Evolutionary conservation across 2,329 filamentous ascomycete species (phyloP).

Genomic region (Verticillium albo-atrum): DNA sequence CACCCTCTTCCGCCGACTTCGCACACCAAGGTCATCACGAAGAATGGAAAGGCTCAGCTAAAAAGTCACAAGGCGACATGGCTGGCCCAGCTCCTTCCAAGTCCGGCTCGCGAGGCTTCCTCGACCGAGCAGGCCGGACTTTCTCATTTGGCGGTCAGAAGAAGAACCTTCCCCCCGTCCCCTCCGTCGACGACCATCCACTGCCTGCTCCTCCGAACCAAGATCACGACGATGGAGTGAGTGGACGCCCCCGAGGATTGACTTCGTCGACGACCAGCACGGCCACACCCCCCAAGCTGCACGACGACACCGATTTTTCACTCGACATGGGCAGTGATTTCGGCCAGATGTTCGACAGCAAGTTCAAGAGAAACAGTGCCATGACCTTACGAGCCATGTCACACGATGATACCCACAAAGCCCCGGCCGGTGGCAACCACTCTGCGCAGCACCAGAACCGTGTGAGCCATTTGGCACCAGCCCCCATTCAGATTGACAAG

Average conservation of each 20-base stretch:
- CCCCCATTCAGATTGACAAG: slow-evolving; percentile 43
- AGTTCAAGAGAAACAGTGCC: slow-evolving; percentile 15
- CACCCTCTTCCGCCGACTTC: slow-evolving; percentile 52
- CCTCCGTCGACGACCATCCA: slow-evolving; percentile 30
- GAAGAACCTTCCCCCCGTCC: slow-evolving; percentile 37
- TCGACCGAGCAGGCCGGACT: slow-evolving; percentile 52
- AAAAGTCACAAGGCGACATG: slow-evolving; percentile 33
- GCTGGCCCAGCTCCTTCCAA: slow-evolving; percentile 40
- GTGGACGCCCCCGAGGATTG: slow-evolving; percentile 40
- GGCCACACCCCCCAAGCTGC: slow-evolving; percentile 45
- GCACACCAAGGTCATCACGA: slow-evolving; percentile 29
- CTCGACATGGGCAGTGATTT: slow-evolving; percentile 56
- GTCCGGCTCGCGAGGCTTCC: slow-evolving; percentile 40
- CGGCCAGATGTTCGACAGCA: slow-evolving; percentile 54
- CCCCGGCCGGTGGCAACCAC: slow-evolving; percentile 21
- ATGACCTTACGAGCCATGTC: slow-evolving; percentile 18
- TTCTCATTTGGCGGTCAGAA: slow-evolving; percentile 57
- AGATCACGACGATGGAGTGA: slow-evolving; percentile 23
- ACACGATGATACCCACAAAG: slow-evolving; percentile 39
- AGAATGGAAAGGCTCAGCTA: slow-evolving; percentile 31
- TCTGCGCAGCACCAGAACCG: slow-evolving; percentile 26
- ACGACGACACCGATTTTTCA: slow-evolving; percentile 35
- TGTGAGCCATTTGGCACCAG: slow-evolving; percentile 34
- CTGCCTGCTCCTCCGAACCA: slow-evolving; percentile 27
- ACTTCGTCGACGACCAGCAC: slow-evolving; percentile 51